Evolutionary conservation across 371 early-diverging fungal species (phyloP).

Genomic region (Zychaea mexicana): DNA sequence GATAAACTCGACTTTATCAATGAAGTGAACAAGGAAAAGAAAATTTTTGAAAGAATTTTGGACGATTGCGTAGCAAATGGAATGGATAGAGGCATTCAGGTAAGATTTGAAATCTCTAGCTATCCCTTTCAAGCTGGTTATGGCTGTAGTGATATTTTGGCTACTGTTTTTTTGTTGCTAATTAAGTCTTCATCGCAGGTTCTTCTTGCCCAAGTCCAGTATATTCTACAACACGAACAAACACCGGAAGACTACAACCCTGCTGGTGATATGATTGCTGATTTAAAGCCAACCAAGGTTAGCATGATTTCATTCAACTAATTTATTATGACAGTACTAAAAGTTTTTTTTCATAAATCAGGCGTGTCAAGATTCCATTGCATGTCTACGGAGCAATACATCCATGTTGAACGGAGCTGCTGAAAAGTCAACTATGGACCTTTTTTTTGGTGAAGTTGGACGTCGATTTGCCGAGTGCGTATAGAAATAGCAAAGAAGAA

Average conservation of each 20-base stretch:
- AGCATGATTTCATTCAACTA: slow-evolving; percentile 2
- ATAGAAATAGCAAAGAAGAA: neutral
- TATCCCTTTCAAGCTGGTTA: no score
- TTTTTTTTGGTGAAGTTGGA: slow-evolving; percentile 89
- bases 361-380: slow-evolving; percentile 72
- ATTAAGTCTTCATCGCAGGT: slow-evolving; percentile 37
- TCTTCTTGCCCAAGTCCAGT: slow-evolving; percentile 77
- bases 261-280: slow-evolving; percentile 38
- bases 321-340: no score
- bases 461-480: slow-evolving; percentile 82
- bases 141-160: no score
- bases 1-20: slow-evolving; percentile 86
- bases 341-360: no score
- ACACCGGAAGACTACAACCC: slow-evolving; percentile 73
- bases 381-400: slow-evolving; percentile 77
- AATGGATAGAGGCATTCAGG: slow-evolving; percentile 83
- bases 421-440: slow-evolving; percentile 86
- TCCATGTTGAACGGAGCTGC: slow-evolving; percentile 74
- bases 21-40: slow-evolving; percentile 81
- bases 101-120: slow-evolving; percentile 18
- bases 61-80: slow-evolving; percentile 88
- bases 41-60: slow-evolving; percentile 73
- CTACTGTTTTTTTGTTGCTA: neutral
- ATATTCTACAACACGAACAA: slow-evolving; percentile 70
- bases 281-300: slow-evolving; percentile 73